A percentile compares a stretch with the other conserved stretches of the same genome.
Evolutionary conservation across 2,329 filamentous ascomycete genomes (phyloP).

Genomic region (Pseudogymnoascus sp.): DNA sequence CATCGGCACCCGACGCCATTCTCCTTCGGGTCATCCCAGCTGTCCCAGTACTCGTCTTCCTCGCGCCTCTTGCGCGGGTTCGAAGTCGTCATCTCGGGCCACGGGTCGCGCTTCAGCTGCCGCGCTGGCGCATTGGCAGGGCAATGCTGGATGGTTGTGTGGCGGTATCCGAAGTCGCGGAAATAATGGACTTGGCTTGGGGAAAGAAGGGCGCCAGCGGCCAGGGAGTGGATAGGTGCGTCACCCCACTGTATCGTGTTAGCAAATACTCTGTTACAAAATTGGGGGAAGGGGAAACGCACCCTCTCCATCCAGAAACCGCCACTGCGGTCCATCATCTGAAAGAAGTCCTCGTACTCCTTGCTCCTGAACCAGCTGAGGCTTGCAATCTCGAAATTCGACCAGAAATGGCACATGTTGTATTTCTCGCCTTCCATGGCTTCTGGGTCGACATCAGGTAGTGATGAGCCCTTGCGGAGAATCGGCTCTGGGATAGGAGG

Average conservation of each 20-base stretch:
- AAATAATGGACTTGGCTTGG: slow-evolving; percentile 93
- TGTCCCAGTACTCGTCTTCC: slow-evolving; percentile 95
- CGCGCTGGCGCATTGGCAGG: slow-evolving; percentile 88
- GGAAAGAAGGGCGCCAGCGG: slow-evolving; percentile 77
- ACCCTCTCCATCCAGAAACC: slow-evolving; percentile 99
- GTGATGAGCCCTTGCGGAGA: slow-evolving; percentile 62
- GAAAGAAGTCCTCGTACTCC: slow-evolving; percentile 94
- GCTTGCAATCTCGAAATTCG: slow-evolving; percentile 95
- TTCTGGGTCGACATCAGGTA: slow-evolving; percentile 82
- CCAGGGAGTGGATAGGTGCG: slow-evolving; percentile 94
- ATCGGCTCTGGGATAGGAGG: slow-evolving; percentile 73
- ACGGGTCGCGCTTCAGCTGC: slow-evolving; percentile 74
- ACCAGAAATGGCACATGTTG: slow-evolving; percentile 99
- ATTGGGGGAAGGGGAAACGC: slow-evolving; percentile 32
- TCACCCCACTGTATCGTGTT: slow-evolving; percentile 74
- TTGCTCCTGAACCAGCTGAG: slow-evolving; percentile 96
- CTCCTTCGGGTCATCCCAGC: slow-evolving; percentile 78
- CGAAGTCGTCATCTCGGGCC: slow-evolving; percentile 69
- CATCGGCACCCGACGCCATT: slow-evolving; percentile 96
- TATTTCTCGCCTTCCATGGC: slow-evolving; percentile 96
- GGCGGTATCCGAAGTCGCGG: slow-evolving; percentile 95
- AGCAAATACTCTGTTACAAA: slow-evolving; percentile 15
- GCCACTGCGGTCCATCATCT: slow-evolving; percentile 97
- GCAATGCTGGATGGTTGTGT: slow-evolving; percentile 98
- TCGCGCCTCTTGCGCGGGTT: slow-evolving; percentile 80